phyloP scores from a whole-genome alignment of 441 rosid genomes.

The Aquilaria agallochum region DNA sequence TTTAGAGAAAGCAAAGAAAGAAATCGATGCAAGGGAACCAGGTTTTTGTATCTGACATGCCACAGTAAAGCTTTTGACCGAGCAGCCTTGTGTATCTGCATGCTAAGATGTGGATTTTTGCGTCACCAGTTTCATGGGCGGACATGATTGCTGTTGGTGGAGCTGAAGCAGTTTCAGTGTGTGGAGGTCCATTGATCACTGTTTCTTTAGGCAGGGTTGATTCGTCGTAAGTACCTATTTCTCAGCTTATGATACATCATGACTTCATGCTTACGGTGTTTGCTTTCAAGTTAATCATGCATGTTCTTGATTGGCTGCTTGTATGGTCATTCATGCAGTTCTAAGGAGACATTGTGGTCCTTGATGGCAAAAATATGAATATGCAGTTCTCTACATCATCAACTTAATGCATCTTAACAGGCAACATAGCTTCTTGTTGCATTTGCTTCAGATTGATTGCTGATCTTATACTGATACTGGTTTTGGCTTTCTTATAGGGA shows the following conservation, averaged over 20 bases:
- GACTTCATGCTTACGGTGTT: neutral
- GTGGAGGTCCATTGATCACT: conserved; percentile 85
- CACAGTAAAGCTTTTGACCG: conserved; percentile 11
- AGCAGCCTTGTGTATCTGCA: conserved; percentile 9
- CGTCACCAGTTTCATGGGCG: conserved; percentile 78
- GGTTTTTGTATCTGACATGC: conserved; percentile 36
- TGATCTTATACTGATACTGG: conserved; percentile 1
- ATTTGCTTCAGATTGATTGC: neutral
- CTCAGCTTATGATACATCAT: conserved; percentile 2
- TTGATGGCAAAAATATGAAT: too few relatives aligned
- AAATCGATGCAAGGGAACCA: conserved; percentile 54
- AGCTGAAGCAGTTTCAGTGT: conserved; percentile 88
- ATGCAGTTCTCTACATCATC: neutral
- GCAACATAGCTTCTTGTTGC: neutral
- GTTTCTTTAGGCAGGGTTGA: conserved; percentile 72
- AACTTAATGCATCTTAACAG: neutral
- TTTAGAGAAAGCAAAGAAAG: conserved; percentile 76
- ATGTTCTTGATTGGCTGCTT: too few relatives aligned
- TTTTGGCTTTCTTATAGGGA: conserved; percentile 29
- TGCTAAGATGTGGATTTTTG: conserved; percentile 26
- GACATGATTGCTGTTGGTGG: conserved; percentile 89
- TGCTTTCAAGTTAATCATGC: neutral
- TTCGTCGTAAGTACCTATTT: conserved; percentile 45
- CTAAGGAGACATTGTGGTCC: too few relatives aligned
- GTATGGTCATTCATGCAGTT: too few relatives aligned